Evolutionary conservation across 495 filamentous ascomycete species (phyloP), one percentile per base, ranked within the genome.

Genomic region (Melanomma pulvis-pyrius): DNA sequence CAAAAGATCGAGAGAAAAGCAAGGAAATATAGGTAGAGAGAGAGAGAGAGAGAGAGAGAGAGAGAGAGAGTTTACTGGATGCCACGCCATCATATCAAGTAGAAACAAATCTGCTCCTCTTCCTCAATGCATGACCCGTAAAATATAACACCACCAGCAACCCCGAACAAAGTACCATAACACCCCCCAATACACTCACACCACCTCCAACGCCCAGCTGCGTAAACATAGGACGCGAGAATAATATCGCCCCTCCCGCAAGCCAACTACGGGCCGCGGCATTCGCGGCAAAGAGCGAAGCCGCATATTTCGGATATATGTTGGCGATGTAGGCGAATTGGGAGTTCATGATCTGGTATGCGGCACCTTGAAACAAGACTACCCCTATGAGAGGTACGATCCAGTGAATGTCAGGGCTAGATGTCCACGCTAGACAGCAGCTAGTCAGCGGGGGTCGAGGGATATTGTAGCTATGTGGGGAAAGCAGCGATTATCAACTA

Each of bases 271-370:
- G 52, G 21, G 29, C 52, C 28, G 52, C 29, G 9, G 52, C n/a
- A 55, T 36, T 55, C 15, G 29, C 52, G 6, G 52, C 29, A 7
- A 36, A 36, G 12, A 32, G 52, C 7, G 52, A 17, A 44, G 39
- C 39, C 13, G 39, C 39, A 17, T 44, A 44, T 44, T 44, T 44
- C 2, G 39, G 39, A 15, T 44, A 44, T 12, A 44, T 44, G 39
- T 44, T 44, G 39, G 39, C 39, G 39, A 44, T 44, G 39, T 44
- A 44, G 8, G 39, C 52, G 25, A 36, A 55, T 32, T 55, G 52
- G 21, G 52, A 30, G 28, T 55, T 55, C 52, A 55, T 55, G 52
- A 55, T 24, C 30, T 55, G 52, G 9, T 32, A 55, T 55, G 52
- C 52, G 52, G 25, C 52, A 11, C 21, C 28, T 32, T 55, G 52